Conservation (phyloP, 768 basidiomycete genomes). For the Tricholomella constricta region DNA sequence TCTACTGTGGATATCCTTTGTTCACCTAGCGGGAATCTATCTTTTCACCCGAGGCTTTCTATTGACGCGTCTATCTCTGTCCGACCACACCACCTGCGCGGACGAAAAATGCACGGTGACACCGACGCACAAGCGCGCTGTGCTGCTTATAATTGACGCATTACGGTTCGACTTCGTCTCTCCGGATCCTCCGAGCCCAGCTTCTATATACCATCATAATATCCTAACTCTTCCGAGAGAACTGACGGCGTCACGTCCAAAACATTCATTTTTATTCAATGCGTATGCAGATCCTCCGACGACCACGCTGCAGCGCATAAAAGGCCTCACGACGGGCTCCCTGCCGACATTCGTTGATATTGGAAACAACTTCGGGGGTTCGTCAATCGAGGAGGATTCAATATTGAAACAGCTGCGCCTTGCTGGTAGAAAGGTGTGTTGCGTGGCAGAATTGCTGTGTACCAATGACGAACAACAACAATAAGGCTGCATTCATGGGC, state of each 20-base stretch:
- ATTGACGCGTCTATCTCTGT: conserved; percentile 72
- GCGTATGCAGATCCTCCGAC: conserved; percentile 94
- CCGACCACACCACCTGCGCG: conserved; percentile 50
- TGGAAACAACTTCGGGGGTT: conserved; percentile 90
- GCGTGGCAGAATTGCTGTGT: background rate
- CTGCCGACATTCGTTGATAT: conserved; percentile 94
- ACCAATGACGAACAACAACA: conserved; percentile 17
- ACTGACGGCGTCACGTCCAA: conserved; percentile 63
- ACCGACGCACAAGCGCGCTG: conserved; percentile 76
- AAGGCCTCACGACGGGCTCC: conserved; percentile 93
- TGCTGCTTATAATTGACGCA: conserved; percentile 89
- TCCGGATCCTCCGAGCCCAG: conserved; percentile 61
- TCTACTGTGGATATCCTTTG: conserved; percentile 59
- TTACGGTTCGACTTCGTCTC: conserved; percentile 93
- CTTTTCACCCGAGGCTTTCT: conserved; percentile 94
- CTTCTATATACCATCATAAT: conserved; percentile 76
- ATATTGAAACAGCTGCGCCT: conserved; percentile 70
- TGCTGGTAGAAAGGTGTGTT: conserved; percentile 60
- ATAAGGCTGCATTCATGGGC: conserved; percentile 90
- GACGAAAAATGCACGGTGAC: conserved; percentile 44
- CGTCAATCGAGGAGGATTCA: conserved; percentile 86
- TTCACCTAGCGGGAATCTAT: conserved; percentile 81
- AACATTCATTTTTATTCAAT: conserved; percentile 84
- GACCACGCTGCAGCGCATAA: conserved; percentile 91
- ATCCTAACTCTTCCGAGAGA: conserved; percentile 78